Evolutionary conservation across 2,329 filamentous ascomycete genomes (phyloP).

Genomic region (Byssochlamys sp.): DNA sequence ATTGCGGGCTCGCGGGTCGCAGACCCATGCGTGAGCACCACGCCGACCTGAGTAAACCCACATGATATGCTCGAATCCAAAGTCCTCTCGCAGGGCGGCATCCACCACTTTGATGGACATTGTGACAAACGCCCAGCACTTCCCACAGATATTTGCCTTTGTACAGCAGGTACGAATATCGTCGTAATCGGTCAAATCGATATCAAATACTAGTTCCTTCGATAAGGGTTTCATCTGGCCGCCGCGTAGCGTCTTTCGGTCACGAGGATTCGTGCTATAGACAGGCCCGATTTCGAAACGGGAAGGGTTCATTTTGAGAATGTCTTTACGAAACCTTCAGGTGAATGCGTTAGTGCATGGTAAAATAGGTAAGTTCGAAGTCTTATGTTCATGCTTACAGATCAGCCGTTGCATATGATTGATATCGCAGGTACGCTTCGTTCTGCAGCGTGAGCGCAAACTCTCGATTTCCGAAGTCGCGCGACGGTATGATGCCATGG

Average conservation of each 20-base stretch:
- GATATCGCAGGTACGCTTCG: constrained; percentile 85
- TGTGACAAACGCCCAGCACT: constrained; percentile 94
- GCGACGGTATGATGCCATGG: constrained; percentile 73
- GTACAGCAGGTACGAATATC: constrained; percentile 90
- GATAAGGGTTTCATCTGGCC: constrained; percentile 74
- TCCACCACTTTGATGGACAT: constrained; percentile 96
- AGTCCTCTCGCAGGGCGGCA: constrained; percentile 76
- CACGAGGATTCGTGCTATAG: constrained; percentile 85
- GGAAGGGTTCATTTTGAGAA: constrained; percentile 74
- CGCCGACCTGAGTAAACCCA: constrained; percentile 97
- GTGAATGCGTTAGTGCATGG: constrained; percentile 10
- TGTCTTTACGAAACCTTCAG: constrained; percentile 72
- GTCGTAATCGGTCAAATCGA: constrained; percentile 98
- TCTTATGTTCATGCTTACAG: constrained; percentile 32
- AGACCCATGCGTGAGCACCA: constrained; percentile 97
- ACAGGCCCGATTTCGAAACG: constrained; percentile 98
- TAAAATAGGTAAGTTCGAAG: not conserved
- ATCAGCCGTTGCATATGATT: constrained; percentile 63
- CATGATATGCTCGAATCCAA: constrained; percentile 91
- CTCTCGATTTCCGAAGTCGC: constrained; percentile 85
- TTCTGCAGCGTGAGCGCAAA: constrained; percentile 93
- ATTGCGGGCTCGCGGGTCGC: constrained; percentile 72
- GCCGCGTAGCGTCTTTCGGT: constrained; percentile 73
- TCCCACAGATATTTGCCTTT: constrained; percentile 83
- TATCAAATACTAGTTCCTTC: constrained; percentile 97